Base-by-base conservation (phyloP, 768 basidiomycete species). In the Tricholoma matsutake region DNA sequence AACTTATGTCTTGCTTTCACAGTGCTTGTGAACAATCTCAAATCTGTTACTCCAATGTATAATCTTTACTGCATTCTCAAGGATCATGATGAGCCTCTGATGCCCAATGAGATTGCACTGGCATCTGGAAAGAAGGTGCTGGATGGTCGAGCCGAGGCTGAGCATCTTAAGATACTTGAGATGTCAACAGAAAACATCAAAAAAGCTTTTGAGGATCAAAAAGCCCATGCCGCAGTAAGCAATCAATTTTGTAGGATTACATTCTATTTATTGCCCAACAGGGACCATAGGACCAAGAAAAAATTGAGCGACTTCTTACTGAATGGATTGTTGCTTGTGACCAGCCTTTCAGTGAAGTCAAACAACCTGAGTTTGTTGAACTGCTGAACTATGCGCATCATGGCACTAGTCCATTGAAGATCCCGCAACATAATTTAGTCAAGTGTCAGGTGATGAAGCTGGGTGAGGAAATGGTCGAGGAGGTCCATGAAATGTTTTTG, bases 281-380 rank as follows among this genome's bases (percentile, higher is more conserved):
- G 62, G 57, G 31, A 25, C 58, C 67, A 45, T 71, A 61, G 18
- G 63, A 71, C 51, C 71, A 69, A 37, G 63, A 59, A 52, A 58
- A 28, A 43, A 56, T 60, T 43, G 58, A 61, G 34, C 28, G 29
- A 54, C 57, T 60, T 25, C 63, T 63, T 11, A 39, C 56, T 34
- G 45, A 55, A 31, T 64, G 47, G 59, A 64, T 61, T 47, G 62
- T 66, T 35, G 56, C 58, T 28, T 58, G 54, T 55, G 54, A 55
- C 54, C 54, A 55, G 29, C 54, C 32, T 25, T 56, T 37, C 25
- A 39, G 41, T 4, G 53, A 57, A 16, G 64, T 66, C 11, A 58
- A 61, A 22, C 51, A 59, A 18, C 62, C 59, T 7, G 57, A 69
- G 37, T 69, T 66, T 35, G 11, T 43, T 13, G 41, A 47, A 11